Evolutionary conservation across 2,329 filamentous ascomycete species (phyloP), one percentile per base, ranked within the genome.

Genomic region (Fusarium pseudograminearum): DNA sequence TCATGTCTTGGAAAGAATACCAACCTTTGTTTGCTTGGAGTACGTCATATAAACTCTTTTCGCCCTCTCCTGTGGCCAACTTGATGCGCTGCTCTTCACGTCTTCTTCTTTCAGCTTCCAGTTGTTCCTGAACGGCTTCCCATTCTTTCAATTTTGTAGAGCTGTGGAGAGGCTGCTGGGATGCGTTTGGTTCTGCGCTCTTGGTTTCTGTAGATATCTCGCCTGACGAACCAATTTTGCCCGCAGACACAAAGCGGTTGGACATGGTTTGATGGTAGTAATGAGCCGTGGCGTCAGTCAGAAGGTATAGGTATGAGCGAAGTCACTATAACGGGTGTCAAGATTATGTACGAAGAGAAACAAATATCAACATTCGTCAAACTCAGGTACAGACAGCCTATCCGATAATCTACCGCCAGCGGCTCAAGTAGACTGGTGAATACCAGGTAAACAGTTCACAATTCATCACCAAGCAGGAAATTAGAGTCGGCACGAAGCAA

Each of bases 11-110:
- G 46, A 26, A 38, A 26, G 26, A n/a, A 15, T 14, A 10, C 57
- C 55, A 59, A 91, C 90, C 90, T 87, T 94, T 95, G 79, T 96
- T 96, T 44, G 90, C 92, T 80, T 95, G 90, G 53, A 96, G 79
- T 4, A 92, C 85, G 44, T 94, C 93, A 76, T 86, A 96, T 30
- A 96, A 83, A 53, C 85, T 90, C 79, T 86, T 89, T 71, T 90
- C 72, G 7, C 69, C 87, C 34, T 78, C 77, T 47, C 79, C 80
- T 22, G 80, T 77, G 3, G 81, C 82, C 36, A 78, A 79, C 65
- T 78, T 76, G 16, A 81, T 78, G 60, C 83, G 81, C 63, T 84
- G 80, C 57, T 87, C 85, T 31, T 86, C 84, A 62, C 88, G 85
- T 61, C 81, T 81, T 67, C 80, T 81, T 40, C 88, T 83, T 67